Evolutionary conservation across 768 basidiomycete species (phyloP).

Genomic region (Pisolithus albus): DNA sequence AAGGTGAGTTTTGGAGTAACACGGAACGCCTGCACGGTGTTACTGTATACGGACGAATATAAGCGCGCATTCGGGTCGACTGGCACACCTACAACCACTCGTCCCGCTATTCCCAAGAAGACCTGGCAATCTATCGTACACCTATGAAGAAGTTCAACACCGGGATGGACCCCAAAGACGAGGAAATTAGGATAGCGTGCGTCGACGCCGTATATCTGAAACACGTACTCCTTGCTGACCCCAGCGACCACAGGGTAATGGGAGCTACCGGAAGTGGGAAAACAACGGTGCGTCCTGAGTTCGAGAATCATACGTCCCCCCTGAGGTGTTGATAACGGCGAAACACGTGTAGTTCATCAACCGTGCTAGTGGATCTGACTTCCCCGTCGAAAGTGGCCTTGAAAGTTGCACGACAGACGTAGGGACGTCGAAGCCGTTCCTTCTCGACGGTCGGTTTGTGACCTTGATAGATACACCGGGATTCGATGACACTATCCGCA

Average conservation of each 20-base stretch:
- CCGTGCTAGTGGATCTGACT: constrained; percentile 40
- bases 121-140: neutral
- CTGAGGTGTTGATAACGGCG: constrained; percentile 1
- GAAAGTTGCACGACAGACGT: constrained; percentile 47
- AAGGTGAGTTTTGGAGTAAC: neutral
- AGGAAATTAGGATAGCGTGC: constrained; percentile 30
- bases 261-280: constrained; percentile 31
- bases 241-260: constrained; percentile 23
- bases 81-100: neutral
- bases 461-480: constrained; percentile 56
- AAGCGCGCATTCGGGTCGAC: neutral
- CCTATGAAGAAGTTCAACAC: neutral
- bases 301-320: neutral
- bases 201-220: neutral
- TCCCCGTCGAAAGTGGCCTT: constrained; percentile 40
- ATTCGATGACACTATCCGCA: constrained; percentile 48
- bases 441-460: constrained; percentile 38
- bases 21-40: neutral
- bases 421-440: constrained; percentile 37
- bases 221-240: neutral
- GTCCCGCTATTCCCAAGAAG: neutral
- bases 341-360: constrained; percentile 43
- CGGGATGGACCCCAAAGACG: constrained; percentile 22
- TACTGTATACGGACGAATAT: constrained; percentile 2
- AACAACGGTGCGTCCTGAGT: constrained; percentile 24